Evolutionary conservation across 192 early-diverging fungal species (phyloP).

Genomic region (Backusella circina): DNA sequence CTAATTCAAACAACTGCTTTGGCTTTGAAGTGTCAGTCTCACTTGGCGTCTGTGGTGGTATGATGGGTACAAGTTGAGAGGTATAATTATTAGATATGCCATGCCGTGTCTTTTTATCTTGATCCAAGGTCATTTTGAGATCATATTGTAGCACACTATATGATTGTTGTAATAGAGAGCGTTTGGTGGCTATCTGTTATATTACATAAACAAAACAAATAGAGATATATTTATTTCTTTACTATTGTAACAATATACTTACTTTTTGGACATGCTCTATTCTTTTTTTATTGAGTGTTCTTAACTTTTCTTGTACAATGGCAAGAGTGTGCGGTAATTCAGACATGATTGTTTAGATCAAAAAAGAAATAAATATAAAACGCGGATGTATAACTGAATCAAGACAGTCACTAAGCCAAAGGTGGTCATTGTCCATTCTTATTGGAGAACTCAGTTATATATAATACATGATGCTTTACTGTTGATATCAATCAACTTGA

Average conservation of each 20-base stretch:
- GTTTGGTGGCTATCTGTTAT: background rate
- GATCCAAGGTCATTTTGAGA: background rate
- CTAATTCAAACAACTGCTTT: background rate
- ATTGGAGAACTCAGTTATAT: too few relatives aligned
- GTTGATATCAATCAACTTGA: too few relatives aligned
- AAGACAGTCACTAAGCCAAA: too few relatives aligned
- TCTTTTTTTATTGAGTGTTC: background rate
- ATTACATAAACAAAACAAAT: background rate
- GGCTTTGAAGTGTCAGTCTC: background rate
- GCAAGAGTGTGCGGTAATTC: background rate
- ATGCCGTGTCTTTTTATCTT: background rate
- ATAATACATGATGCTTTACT: too few relatives aligned
- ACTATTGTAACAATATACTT: background rate
- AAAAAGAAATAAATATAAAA: too few relatives aligned
- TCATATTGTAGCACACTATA: background rate
- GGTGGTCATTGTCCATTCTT: too few relatives aligned
- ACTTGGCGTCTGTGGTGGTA: background rate
- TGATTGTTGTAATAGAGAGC: background rate
- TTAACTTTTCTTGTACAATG: background rate
- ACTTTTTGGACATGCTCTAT: background rate
- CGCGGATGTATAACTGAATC: too few relatives aligned
- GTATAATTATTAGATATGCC: background rate
- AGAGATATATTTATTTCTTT: background rate
- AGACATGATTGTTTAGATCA: too few relatives aligned
- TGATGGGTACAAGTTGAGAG: background rate